Conservation (phyloP, 164 flowering plant species). For the Umbellularia californica region DNA sequence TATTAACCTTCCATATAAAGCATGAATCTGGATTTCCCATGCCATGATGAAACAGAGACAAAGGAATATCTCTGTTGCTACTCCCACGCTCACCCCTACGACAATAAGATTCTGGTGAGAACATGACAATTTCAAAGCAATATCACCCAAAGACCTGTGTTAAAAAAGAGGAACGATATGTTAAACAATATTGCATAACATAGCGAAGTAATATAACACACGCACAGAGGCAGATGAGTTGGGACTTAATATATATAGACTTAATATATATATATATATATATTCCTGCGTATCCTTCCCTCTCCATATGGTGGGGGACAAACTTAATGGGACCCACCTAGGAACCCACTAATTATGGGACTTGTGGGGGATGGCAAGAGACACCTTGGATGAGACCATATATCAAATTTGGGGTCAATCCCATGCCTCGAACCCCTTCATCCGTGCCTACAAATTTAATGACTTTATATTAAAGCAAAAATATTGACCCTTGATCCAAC, state of each 20-base stretch:
- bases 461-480: too few relatives aligned
- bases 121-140: not conserved
- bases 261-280: too few relatives aligned
- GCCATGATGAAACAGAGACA: not conserved
- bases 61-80: not conserved
- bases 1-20: conserved; percentile 3
- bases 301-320: too few relatives aligned
- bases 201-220: not conserved
- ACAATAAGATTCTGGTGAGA: conserved; percentile 9
- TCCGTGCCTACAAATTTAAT: too few relatives aligned
- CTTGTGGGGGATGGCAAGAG: too few relatives aligned
- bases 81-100: not conserved
- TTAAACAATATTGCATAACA: not conserved
- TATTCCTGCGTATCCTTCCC: too few relatives aligned
- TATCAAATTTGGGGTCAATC: too few relatives aligned
- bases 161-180: not conserved
- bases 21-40: not conserved
- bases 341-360: too few relatives aligned
- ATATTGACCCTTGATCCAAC: too few relatives aligned
- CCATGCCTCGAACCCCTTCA: too few relatives aligned
- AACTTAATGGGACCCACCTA: too few relatives aligned
- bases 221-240: not conserved
- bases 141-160: not conserved
- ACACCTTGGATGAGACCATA: too few relatives aligned
- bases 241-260: not conserved